Evolutionary conservation across 768 basidiomycete species (phyloP).

Genomic region (Suillus subaureus): DNA sequence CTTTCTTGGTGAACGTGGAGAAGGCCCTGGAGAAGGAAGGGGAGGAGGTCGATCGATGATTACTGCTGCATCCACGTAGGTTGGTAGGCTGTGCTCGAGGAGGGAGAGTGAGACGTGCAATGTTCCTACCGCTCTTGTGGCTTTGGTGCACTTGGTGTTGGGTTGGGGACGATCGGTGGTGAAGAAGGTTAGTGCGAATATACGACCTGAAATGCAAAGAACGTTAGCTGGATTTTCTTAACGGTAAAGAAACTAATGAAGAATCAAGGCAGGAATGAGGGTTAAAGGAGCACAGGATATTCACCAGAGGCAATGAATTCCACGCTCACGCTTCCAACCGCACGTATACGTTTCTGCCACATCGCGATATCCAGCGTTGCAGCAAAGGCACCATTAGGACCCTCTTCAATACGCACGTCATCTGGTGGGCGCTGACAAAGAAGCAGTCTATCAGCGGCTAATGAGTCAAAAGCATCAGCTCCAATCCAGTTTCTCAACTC

Average conservation of each 20-base stretch:
- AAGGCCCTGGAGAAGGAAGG: constrained; percentile 13
- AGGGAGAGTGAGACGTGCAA: constrained; percentile 54
- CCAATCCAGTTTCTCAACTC: not conserved
- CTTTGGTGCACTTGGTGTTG: not conserved
- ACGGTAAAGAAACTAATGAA: not conserved
- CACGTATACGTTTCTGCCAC: constrained; percentile 71
- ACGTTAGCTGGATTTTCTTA: constrained; percentile 36
- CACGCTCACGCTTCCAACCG: constrained; percentile 55
- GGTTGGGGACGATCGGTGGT: constrained; percentile 14
- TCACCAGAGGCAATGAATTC: constrained; percentile 61
- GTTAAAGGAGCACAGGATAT: constrained; percentile 31
- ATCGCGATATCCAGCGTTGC: constrained; percentile 53
- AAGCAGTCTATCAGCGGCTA: constrained; percentile 47
- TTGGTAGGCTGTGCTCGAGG: constrained; percentile 58
- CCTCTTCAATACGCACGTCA: constrained; percentile 51
- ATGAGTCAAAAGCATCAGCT: not conserved
- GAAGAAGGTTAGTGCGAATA: constrained; percentile 30
- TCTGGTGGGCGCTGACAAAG: constrained; percentile 48
- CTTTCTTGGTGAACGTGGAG: constrained; percentile 13
- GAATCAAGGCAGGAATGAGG: not conserved
- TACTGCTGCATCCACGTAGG: constrained; percentile 56
- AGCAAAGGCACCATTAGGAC: constrained; percentile 50
- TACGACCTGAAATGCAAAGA: constrained; percentile 20
- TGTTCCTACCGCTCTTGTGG: constrained; percentile 12
- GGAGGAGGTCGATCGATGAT: constrained; percentile 40